A percentile compares a stretch with the other conserved stretches of the same genome.
phyloP scores from a whole-genome alignment of 129 eudicot genomes.

The Cynara cardunculus region DNA sequence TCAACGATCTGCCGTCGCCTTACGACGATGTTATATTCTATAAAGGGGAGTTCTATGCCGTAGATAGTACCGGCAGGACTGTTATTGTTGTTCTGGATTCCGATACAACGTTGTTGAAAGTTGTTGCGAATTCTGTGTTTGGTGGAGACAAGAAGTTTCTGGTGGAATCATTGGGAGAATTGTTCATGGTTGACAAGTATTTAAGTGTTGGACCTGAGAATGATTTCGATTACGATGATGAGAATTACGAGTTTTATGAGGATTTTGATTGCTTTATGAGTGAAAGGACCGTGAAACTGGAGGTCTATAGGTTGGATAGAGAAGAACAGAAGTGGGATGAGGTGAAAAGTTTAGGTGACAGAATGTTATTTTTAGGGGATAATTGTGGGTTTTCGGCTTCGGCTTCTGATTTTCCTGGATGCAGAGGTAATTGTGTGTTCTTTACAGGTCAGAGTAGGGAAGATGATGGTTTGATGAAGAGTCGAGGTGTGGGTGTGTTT shows the following conservation, averaged over 20 bases:
- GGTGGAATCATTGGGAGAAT: conserved; percentile 59
- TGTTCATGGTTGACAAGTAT: conserved; percentile 70
- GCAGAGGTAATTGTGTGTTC: conserved; percentile 76
- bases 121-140: conserved; percentile 47
- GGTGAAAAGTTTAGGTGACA: conserved; percentile 65
- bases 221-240: conserved; percentile 54
- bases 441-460: conserved; percentile 60
- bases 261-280: conserved; percentile 73
- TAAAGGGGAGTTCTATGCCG: conserved; percentile 55
- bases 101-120: conserved; percentile 15
- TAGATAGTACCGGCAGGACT: conserved; percentile 59
- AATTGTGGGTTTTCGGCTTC: conserved; percentile 75
- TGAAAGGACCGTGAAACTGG: conserved; percentile 71
- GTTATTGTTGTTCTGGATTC: conserved; percentile 40
- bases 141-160: conserved; percentile 92
- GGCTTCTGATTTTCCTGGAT: conserved; percentile 40
- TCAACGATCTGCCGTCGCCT: conserved; percentile 56
- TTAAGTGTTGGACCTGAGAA: conserved; percentile 65
- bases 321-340: conserved; percentile 51
- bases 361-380: conserved; percentile 75
- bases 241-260: conserved; percentile 64
- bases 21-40: conserved; percentile 72
- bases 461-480: conserved; percentile 58
- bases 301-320: conserved; percentile 68
- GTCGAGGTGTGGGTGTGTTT: conserved; percentile 63